These are phyloP conservation scores for Blastomyces silverae DNA, from an alignment of 2,329 filamentous ascomycete genomes.

Conservation along the genomic window DNA sequence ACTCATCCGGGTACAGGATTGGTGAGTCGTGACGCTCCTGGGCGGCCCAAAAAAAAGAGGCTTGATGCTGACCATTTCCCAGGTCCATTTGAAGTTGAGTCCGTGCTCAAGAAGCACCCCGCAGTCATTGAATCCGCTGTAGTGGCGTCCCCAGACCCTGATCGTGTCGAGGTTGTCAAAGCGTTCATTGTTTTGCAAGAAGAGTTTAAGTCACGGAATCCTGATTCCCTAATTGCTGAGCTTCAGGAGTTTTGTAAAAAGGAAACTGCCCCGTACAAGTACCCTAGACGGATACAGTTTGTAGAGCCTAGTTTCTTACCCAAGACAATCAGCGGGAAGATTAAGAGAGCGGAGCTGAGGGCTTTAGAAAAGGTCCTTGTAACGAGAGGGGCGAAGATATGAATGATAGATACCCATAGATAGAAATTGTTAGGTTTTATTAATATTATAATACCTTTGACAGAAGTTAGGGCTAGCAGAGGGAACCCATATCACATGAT, in stretches of 20 bases:
- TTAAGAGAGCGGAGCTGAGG: conserved; percentile 35
- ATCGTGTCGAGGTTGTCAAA: conserved; percentile 38
- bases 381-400: conserved; percentile 8
- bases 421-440: background rate
- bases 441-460: no score
- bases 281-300: conserved; percentile 38
- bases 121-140: conserved; percentile 38
- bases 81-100: conserved; percentile 41
- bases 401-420: background rate
- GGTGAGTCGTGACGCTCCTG: conserved; percentile 8
- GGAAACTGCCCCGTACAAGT: conserved; percentile 40
- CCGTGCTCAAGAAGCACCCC: conserved; percentile 37
- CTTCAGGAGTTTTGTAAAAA: conserved; percentile 39
- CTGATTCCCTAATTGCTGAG: conserved; percentile 28
- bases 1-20: conserved; percentile 37
- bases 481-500: background rate
- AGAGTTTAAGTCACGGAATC: conserved; percentile 21
- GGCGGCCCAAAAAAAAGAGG: background rate
- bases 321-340: conserved; percentile 38
- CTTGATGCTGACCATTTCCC: background rate
- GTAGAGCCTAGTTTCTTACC: conserved; percentile 35
- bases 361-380: conserved; percentile 32
- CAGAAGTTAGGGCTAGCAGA: background rate
- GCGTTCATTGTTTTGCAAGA: conserved; percentile 37
- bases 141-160: conserved; percentile 35